These are phyloP conservation scores for Kwoniella shivajii DNA, from an alignment of 1,284 basidiomycete species.

Conservation along the genomic window DNA sequence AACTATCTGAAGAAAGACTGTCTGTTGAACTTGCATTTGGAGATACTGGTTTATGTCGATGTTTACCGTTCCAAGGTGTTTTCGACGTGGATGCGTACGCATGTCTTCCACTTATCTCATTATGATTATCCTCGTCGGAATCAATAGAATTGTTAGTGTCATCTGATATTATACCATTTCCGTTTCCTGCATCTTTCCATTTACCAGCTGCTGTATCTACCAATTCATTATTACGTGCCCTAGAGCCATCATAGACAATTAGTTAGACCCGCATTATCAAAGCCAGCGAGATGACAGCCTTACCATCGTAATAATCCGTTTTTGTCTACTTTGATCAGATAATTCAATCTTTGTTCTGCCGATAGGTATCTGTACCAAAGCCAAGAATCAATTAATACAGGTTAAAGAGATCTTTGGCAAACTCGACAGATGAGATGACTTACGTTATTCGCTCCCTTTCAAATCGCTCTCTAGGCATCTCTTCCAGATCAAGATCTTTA, in stretches of 20 bases:
- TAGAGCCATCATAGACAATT: not conserved
- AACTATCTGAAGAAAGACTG: conserved; percentile 21
- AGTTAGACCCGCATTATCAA: conserved; percentile 11
- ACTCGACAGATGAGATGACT: too few relatives aligned
- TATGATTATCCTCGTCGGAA: conserved; percentile 11
- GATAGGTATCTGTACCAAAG: conserved; percentile 61
- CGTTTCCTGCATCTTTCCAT: conserved; percentile 67
- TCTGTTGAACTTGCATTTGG: not conserved
- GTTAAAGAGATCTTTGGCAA: too few relatives aligned
- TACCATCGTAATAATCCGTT: conserved; percentile 72
- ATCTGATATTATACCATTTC: conserved; percentile 62
- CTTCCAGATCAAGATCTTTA: conserved; percentile 64
- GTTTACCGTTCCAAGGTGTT: not conserved
- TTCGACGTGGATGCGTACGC: conserved; percentile 8
- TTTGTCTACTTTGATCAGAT: conserved; percentile 65
- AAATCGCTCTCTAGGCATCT: conserved; percentile 68
- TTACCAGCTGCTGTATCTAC: conserved; percentile 64
- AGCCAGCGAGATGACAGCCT: too few relatives aligned
- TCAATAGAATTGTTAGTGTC: conserved; percentile 31
- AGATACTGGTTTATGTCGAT: not conserved
- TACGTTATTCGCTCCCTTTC: conserved; percentile 63
- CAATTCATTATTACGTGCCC: conserved; percentile 63
- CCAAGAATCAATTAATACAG: not conserved
- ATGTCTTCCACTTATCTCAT: not conserved
- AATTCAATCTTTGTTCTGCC: conserved; percentile 70